Evolutionary conservation across 2,329 filamentous ascomycete species (phyloP).

Genomic region (Oidium heveae): DNA sequence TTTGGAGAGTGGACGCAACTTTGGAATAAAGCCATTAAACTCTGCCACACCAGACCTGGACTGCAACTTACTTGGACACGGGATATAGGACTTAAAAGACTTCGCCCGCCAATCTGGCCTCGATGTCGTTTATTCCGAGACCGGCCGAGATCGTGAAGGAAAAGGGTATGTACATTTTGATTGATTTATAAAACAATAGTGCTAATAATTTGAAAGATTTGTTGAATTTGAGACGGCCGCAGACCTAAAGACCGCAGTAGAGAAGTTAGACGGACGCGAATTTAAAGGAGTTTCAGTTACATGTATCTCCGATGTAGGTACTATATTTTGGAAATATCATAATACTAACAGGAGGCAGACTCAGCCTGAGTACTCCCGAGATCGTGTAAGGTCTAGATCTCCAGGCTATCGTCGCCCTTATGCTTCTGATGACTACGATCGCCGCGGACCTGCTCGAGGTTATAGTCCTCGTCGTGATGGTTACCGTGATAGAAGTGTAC

Average conservation of each 20-base stretch:
- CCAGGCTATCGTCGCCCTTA: conserved; percentile 42
- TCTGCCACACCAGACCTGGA: conserved; percentile 13
- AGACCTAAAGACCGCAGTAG: conserved; percentile 73
- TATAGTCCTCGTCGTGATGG: conserved; percentile 67
- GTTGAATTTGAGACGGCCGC: conserved; percentile 90
- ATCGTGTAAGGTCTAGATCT: conserved; percentile 58
- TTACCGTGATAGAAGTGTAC: conserved; percentile 71
- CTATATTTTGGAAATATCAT: background rate
- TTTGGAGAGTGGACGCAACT: conserved; percentile 9
- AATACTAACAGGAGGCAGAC: conserved; percentile 24
- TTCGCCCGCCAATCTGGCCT: conserved; percentile 91
- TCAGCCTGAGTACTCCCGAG: conserved; percentile 47
- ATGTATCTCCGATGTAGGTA: conserved; percentile 64
- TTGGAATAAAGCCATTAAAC: conserved; percentile 11
- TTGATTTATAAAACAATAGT: background rate
- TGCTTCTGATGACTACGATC: conserved; percentile 60
- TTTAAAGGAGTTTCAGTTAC: conserved; percentile 77
- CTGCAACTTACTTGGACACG: conserved; percentile 55
- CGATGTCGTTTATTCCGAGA: conserved; percentile 96
- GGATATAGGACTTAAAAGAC: conserved; percentile 95
- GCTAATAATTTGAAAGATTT: conserved; percentile 33
- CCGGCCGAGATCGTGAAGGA: conserved; percentile 71
- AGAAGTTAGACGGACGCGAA: conserved; percentile 79
- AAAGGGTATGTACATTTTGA: conserved; percentile 43
- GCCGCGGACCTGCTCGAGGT: conserved; percentile 54